phyloP scores from a whole-genome alignment of 2,329 filamentous ascomycete species.

The Ophiosphaerella herpotricha region DNA sequence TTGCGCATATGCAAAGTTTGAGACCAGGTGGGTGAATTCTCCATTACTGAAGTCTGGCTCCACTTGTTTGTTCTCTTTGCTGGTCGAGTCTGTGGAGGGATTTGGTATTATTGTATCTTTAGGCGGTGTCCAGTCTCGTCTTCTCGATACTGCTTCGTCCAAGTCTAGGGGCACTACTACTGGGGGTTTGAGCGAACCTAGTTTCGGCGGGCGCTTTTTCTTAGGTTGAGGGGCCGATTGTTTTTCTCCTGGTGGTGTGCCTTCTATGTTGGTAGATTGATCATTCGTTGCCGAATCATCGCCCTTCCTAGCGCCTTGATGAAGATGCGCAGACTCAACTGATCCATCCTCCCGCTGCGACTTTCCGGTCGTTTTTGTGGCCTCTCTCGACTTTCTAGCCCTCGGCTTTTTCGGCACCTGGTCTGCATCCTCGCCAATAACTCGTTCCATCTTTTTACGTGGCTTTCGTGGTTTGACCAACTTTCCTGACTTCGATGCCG shows the following conservation, averaged over 20 bases:
- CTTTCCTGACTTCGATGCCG: conserved; percentile 22
- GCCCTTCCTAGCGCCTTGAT: conserved; percentile 1
- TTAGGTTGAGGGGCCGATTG: conserved; percentile 25
- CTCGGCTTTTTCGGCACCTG: conserved; percentile 31
- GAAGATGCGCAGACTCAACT: conserved; percentile 29
- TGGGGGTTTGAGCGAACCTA: conserved; percentile 12
- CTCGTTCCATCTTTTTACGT: conserved; percentile 34
- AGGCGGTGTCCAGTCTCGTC: conserved; percentile 45
- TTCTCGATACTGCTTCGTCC: conserved; percentile 35
- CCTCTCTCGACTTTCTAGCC: conserved; percentile 27
- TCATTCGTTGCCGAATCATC: background rate
- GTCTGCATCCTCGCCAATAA: conserved; percentile 15
- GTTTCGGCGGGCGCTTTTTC: conserved; percentile 15
- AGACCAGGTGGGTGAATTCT: conserved; percentile 34
- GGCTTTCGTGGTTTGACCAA: conserved; percentile 35
- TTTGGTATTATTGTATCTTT: conserved; percentile 27
- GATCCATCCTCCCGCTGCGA: conserved; percentile 17
- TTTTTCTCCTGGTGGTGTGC: conserved; percentile 31
- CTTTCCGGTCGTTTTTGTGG: conserved; percentile 17
- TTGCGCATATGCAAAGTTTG: conserved; percentile 34
- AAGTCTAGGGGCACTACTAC: conserved; percentile 20
- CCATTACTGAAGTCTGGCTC: conserved; percentile 4
- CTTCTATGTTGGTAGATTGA: background rate
- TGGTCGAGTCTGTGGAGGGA: conserved; percentile 20
- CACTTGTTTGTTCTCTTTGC: conserved; percentile 30